These are phyloP conservation scores for Panicum virgatum DNA, from an alignment of 202 grass and related monocot species.

Conservation along the genomic window DNA sequence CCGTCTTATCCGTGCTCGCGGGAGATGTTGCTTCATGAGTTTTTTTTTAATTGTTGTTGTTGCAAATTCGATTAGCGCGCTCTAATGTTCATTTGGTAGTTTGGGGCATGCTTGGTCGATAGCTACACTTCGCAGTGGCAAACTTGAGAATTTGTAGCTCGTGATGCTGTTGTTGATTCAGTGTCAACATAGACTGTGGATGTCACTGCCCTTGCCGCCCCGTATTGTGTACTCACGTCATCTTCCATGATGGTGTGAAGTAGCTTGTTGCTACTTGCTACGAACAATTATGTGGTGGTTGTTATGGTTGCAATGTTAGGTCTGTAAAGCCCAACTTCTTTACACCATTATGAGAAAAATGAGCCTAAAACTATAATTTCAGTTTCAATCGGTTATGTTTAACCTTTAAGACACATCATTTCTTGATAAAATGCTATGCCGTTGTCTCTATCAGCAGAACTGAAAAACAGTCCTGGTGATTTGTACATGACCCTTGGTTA, in stretches of 20 bases:
- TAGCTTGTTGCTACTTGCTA: conserved; percentile 2
- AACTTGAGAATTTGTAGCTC: background rate
- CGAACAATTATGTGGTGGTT: background rate
- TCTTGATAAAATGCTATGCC: background rate
- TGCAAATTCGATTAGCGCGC: background rate
- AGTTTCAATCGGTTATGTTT: background rate
- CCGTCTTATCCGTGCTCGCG: background rate
- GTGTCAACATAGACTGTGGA: background rate
- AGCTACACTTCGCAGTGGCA: background rate
- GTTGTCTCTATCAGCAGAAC: background rate
- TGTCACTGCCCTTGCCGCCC: background rate
- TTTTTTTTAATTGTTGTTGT: background rate
- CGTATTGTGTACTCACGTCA: background rate
- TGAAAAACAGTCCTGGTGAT: background rate
- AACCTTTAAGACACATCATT: background rate
- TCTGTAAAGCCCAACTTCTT: background rate
- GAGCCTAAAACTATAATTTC: background rate
- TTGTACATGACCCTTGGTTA: background rate
- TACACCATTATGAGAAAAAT: background rate
- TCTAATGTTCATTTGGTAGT: too few species aligned
- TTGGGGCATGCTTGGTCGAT: background rate
- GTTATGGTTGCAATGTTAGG: background rate
- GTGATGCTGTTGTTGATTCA: background rate
- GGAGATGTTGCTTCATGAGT: background rate
- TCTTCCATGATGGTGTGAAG: background rate